Evolutionary conservation across 306 rosid genomes (phyloP).

Genomic region (Sicyos baderoa): DNA sequence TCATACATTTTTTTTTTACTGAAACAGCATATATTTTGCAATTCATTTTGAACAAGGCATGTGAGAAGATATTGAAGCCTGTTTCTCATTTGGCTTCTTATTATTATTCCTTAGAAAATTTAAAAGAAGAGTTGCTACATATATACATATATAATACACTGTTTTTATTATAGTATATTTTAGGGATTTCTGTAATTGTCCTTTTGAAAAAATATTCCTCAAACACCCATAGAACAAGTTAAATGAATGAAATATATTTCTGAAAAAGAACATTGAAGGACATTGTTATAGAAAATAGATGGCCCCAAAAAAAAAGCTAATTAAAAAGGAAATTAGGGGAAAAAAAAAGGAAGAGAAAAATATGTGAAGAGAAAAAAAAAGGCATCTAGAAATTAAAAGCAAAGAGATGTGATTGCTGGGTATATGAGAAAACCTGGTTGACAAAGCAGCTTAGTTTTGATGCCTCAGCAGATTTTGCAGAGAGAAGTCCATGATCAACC

Average conservation of each 20-base stretch:
- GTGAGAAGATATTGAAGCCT: conserved; percentile 1
- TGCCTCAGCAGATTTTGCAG: conserved; percentile 17
- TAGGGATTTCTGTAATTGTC: too few species aligned
- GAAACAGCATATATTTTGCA: background rate
- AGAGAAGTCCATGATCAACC: background rate
- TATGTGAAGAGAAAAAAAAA: background rate
- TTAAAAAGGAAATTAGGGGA: background rate
- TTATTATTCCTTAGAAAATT: background rate
- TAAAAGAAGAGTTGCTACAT: too few species aligned
- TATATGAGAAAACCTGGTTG: background rate
- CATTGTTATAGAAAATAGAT: background rate
- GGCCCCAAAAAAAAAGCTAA: conserved; percentile 14
- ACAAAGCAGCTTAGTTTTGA: conserved; percentile 1
- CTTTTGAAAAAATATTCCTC: background rate
- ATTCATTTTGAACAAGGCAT: conserved; percentile 6
- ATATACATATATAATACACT: background rate
- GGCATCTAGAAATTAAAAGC: too few species aligned
- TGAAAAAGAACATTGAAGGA: background rate
- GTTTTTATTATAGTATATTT: background rate
- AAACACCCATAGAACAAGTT: background rate
- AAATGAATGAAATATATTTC: conserved; percentile 7
- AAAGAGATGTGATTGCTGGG: background rate
- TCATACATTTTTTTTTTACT: background rate
- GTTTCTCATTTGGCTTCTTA: conserved; percentile 5
- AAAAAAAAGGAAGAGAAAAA: background rate